These are phyloP conservation scores for Triticum timopheevii DNA, from an alignment of 176 grass and related monocot species.

Conservation along the genomic window DNA sequence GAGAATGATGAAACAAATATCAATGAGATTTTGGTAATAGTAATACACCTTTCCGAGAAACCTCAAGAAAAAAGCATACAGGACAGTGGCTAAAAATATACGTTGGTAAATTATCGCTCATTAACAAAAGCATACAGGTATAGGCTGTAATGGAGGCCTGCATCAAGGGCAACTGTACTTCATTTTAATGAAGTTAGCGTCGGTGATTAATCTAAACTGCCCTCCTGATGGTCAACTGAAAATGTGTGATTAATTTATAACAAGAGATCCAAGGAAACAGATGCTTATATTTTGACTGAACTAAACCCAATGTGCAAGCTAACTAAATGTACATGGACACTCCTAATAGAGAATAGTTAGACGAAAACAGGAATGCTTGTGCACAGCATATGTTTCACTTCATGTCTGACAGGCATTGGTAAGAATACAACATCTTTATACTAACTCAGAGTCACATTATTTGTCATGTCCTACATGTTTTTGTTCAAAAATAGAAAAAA, in stretches of 20 bases:
- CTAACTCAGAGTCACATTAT: constrained; percentile 5
- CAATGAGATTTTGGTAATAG: neutral
- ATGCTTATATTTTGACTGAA: constrained; percentile 8
- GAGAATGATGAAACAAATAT: neutral
- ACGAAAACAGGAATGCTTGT: neutral
- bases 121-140: neutral
- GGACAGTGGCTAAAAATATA: neutral
- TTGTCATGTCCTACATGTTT: neutral
- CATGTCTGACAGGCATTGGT: neutral
- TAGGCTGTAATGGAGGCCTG: neutral
- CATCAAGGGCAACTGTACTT: neutral
- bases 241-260: neutral
- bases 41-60: neutral
- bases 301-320: neutral
- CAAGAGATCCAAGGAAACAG: neutral
- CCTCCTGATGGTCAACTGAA: neutral
- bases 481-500: neutral
- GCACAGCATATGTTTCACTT: neutral
- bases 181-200: neutral
- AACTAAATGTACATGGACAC: neutral
- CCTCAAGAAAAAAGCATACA: neutral
- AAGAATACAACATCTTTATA: neutral
- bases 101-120: neutral
- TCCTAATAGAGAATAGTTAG: neutral
- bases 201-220: neutral